Evolutionary conservation across 2,329 filamentous ascomycete genomes (phyloP).

Genomic region (Aureobasidium sp.): DNA sequence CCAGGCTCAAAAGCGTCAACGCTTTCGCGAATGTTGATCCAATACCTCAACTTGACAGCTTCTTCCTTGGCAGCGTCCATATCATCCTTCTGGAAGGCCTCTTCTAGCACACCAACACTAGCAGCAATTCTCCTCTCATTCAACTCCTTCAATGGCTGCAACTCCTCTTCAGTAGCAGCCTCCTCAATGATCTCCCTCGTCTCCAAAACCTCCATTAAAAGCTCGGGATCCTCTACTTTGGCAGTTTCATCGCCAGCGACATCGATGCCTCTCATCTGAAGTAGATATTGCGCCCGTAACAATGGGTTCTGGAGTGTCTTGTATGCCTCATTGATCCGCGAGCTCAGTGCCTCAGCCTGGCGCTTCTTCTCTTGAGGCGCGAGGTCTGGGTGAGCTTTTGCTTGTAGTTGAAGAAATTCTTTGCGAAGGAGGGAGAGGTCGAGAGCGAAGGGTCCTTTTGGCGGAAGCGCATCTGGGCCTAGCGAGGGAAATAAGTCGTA

Average conservation of each 20-base stretch:
- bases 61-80: constrained; percentile 61
- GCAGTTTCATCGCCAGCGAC: constrained; percentile 71
- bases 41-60: constrained; percentile 76
- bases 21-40: constrained; percentile 78
- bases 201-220: constrained; percentile 76
- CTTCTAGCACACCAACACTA: constrained; percentile 57
- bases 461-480: constrained; percentile 64
- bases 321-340: constrained; percentile 87
- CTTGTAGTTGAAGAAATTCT: constrained; percentile 83
- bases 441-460: constrained; percentile 66
- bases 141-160: constrained; percentile 51
- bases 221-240: constrained; percentile 60
- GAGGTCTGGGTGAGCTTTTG: constrained; percentile 67
- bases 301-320: constrained; percentile 74
- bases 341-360: constrained; percentile 68
- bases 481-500: constrained; percentile 90
- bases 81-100: constrained; percentile 60
- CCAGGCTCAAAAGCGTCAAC: constrained; percentile 80
- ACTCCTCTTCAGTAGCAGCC: constrained; percentile 53
- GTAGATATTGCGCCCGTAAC: constrained; percentile 78
- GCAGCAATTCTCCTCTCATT: constrained; percentile 62
- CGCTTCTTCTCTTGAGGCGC: constrained; percentile 43
- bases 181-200: constrained; percentile 56
- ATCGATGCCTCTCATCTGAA: constrained; percentile 65
- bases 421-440: constrained; percentile 62